Base-by-base conservation (phyloP, 2,329 filamentous ascomycete species). In the Thelonectria olida region DNA sequence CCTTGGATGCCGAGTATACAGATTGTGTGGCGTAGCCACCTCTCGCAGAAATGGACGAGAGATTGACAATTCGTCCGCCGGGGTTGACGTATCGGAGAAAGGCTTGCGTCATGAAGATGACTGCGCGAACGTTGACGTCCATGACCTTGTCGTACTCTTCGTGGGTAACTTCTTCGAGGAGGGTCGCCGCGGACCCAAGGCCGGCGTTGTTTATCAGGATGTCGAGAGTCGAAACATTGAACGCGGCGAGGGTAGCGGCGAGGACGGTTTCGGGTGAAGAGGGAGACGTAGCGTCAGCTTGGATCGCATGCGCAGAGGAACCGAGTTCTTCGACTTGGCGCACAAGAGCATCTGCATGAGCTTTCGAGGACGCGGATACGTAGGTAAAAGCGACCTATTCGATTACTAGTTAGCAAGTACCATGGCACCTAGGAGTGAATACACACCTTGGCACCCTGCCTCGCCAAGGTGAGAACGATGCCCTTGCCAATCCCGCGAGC, bases 41-140 rank as follows among this genome's bases (percentile, higher is more conserved):
- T 15, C 60, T 17, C 2, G 60, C 55, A n/a, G 45, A 39, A 27
- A 55, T 48, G 9, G 55, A 59, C n/a, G 55, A 59, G n/a, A 62
- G 8, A 25, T 59, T 51, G 15, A 62, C 28, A n/a, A 59, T 55
- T 12, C 55, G 55, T 19, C 55, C 55, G 20, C 50, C 51, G 4
- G 23, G 38, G 3, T 25, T 27, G 19, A 44, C 27, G 20, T 59
- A 42, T 6, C 36, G 60, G 9, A 55, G 10, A 4, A 52, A 39
- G 7, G 45, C 60, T 17, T 62, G 50, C 3, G 51, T 55, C 50
- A 62, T 54, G 23, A 62, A 52, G 12, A 59, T 54, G 9, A 48
- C 38, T 10, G 28, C 50, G 13, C 39, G 22, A 17, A 59, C 45
- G 12, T 59, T 62, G 10, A 55, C 39, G 4, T 22, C 38, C 34